Base-by-base conservation (phyloP, 1,139 yeast species). In the Tardiomyces depauwii region DNA sequence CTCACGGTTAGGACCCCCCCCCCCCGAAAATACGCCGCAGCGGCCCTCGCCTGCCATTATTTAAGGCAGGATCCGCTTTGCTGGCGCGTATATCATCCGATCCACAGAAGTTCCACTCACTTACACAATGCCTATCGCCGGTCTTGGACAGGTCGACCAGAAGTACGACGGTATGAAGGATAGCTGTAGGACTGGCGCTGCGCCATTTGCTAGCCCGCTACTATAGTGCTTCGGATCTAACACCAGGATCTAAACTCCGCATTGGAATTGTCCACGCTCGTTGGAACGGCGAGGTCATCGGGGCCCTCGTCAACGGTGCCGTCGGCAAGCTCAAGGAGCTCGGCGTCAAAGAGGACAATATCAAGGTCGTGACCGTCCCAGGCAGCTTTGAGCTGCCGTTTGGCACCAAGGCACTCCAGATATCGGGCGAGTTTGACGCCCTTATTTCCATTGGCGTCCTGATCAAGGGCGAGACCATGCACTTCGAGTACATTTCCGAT, bases 401-500 rank as follows among this genome's bases (percentile, higher is more conserved):
- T 61, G 96, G 89, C 41, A 71, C 88, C 23, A 72, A 76, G 64
- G 25, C 51, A 16, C 21, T 52, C 40, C 45, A 47, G 30, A 45
- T 40, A 3, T 12, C 39, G 11, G 72, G 74, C 51, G 65, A 68
- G 47, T 71, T 83, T 52, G 96, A 91, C 62, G 96, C 93, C 2
- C 77, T 89, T 44, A 86, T 91, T 53, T 91, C 97, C 46, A 88
- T 91, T 56, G 98, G 98, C 48, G 91, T 85, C 39, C 74, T 91
- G 59, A 89, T 91, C 68, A 91, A 91, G 70, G 98, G 98, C 47
- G 81, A 89, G 42, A 91, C 97, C 43, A 88, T 88, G 96, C 98
- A 91, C 70, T 91, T 91, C 61, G 98, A 91, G 68, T 91, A 89
- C 70, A 91, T 91, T 57, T 84, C 95, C 63, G 97, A 91, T 52